Conservation (phyloP, 2,329 filamentous ascomycete genomes). For the Tolypocladium ovalisporum region DNA sequence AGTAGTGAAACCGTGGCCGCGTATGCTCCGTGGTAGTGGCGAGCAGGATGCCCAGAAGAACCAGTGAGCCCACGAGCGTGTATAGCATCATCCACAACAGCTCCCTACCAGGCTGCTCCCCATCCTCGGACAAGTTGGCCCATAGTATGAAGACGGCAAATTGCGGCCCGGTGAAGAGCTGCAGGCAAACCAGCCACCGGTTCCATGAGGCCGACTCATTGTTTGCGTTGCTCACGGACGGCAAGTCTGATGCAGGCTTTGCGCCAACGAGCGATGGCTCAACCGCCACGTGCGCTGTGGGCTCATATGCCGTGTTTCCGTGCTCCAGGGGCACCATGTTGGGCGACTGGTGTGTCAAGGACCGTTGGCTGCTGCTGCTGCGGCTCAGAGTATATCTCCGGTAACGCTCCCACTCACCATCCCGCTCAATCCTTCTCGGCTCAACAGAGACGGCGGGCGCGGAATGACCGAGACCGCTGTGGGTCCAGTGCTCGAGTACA, state of each 20-base stretch:
- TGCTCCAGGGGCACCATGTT: constrained; percentile 9
- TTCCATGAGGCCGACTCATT: constrained; percentile 60
- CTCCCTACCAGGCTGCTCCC: constrained; percentile 36
- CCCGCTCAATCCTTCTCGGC: constrained; percentile 22
- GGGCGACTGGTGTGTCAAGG: constrained; percentile 4
- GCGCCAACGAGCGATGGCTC: constrained; percentile 1
- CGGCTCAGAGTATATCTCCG: constrained; percentile 31
- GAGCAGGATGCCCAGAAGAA: constrained; percentile 56
- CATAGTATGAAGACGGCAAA: constrained; percentile 72
- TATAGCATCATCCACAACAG: constrained; percentile 49
- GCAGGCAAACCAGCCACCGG: constrained; percentile 76
- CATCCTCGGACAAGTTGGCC: constrained; percentile 53
- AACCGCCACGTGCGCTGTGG: not conserved
- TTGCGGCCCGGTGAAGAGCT: constrained; percentile 77
- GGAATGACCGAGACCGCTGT: constrained; percentile 16
- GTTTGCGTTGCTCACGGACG: constrained; percentile 19
- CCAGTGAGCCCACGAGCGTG: constrained; percentile 57
- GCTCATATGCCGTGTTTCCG: constrained; percentile 9
- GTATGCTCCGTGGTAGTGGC: constrained; percentile 55
- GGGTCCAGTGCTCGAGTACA: constrained; percentile 16
- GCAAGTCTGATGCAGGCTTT: constrained; percentile 21
- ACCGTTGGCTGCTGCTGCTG: constrained; percentile 12
- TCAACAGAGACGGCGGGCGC: constrained; percentile 25
- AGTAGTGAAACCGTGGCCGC: constrained; percentile 61
- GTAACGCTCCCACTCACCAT: constrained; percentile 51